A percentile compares a stretch with the other conserved stretches of the same genome.
Evolutionary conservation across 768 basidiomycete genomes (phyloP).

Genomic region (Leucocoprinus sp.): DNA sequence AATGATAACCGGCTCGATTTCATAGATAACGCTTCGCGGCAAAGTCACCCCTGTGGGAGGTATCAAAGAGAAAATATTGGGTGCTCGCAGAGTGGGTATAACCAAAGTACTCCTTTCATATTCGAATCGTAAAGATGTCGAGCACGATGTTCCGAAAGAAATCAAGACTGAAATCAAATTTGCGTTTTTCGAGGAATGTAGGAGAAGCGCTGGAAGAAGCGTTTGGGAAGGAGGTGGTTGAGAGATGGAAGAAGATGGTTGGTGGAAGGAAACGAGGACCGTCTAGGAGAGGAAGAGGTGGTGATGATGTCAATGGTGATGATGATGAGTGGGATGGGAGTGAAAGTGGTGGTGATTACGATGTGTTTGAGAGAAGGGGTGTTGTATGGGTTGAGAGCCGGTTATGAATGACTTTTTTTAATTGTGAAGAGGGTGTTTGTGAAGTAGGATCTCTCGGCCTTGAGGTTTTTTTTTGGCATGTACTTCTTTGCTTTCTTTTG

Average conservation of each 20-base stretch:
- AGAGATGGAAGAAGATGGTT: no score
- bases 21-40: conserved; percentile 75
- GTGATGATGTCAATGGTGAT: conserved; percentile 52
- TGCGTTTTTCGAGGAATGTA: conserved; percentile 70
- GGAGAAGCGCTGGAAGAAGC: conserved; percentile 78
- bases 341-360: not conserved
- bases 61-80: conserved; percentile 87
- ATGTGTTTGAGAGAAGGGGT: not conserved
- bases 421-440: not conserved
- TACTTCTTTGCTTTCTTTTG: not conserved
- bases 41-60: conserved; percentile 81
- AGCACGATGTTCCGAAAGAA: conserved; percentile 73
- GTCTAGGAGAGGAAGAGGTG: no score
- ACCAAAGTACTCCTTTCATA: conserved; percentile 79
- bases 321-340: not conserved
- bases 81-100: conserved; percentile 81
- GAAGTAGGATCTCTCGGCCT: not conserved
- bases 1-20: no score
- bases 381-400: conserved; percentile 42
- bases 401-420: conserved; percentile 24
- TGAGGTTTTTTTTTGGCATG: not conserved
- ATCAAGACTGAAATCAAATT: conserved; percentile 72
- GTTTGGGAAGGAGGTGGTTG: no score
- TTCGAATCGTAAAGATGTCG: conserved; percentile 82
- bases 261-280: no score